Evolutionary conservation across 306 rosid species (phyloP), one percentile per base, ranked within the genome.

Genomic region (Castanea sativa): DNA sequence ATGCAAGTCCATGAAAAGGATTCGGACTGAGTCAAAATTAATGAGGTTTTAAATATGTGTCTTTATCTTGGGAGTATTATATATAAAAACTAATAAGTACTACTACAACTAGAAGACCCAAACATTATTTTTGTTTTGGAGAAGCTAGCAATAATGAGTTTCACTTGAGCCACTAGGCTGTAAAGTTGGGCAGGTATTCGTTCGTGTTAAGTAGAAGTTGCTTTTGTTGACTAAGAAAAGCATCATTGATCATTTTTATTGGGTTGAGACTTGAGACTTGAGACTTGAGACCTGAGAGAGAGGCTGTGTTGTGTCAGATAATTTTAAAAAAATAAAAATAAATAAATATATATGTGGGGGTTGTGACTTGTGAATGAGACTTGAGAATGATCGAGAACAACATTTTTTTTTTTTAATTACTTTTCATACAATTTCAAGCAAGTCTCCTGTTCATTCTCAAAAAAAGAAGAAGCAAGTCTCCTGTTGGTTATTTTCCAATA

Each of bases 201-300:
- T 49, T 49, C 15, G 53, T 49, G 53, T 49, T n/a, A 23, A 32
- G 49, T 74, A 45, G 49, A 41, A 77, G 91, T 69, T 85, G 93
- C 83, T 79, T 87, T 87, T 90, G 82, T 87, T 87, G 93, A 90
- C 93, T 63, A 59, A 77, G 21, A 60, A 55, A 25, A 5, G 78
- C 73, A 73, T 41, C 30, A 65, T 82, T 80, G 71, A 56, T 77
- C 78, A 75, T 25, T 68, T 55, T 6, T 1, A 23, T 69, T 81
- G 85, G 84, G 89, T 73, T 56, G 71, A 73, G 69, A 25, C 27
- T 25, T 25, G 27, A 25, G 27, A 25, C 27, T 25, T 25, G 27
- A 25, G 27, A 25, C 27, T 25, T 25, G 27, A 25, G 27, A 25
- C 27, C 1, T 25, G 27, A 25, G 27, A 25, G 27, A 25, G 2